Evolutionary conservation across 345 rosid species (phyloP), one percentile per base, ranked within the genome.

Genomic region (Triadica sebifera): DNA sequence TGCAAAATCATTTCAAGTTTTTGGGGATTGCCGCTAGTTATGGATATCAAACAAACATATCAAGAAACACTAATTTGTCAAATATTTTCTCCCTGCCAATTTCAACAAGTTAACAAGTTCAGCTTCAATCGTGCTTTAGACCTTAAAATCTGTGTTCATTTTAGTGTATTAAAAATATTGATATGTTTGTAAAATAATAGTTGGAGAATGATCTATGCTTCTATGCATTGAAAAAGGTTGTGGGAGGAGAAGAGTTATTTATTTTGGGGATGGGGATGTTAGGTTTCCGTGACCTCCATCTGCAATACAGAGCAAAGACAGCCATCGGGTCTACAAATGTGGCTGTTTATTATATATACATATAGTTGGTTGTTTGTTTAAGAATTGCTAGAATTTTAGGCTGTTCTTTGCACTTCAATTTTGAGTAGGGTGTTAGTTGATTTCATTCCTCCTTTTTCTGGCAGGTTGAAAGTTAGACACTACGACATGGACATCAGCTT

Each of bases 401-500:
- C 29, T 49, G 24, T 16, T 25, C 0, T 39, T 8, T 68, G 59
- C 34, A 6, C 41, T 34, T 49, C n/a, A 19, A 25, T 7, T 15
- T 62, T 53, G 34, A 34, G 10, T 17, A 2, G 51, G 45, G 6
- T 19, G 25, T 68, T 67, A 58, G 45, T 11, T 45, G 38, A 45
- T 45, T 19, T 8, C 41, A 8, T 52, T 43, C 7, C 10, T 10
- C 24, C 55, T 37, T 16, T n/a, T 1, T 65, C n/a, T 34, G 34
- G 78, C 81, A 83, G 83, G 79, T 73, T 74, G 86, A 81, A 50
- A 78, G 81, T 12, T 81, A 83, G 78, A 58, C 16, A 4, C 34
- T 29, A 29, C 34, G 1, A 29, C 34, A 29, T 29, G 34, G 34
- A 1, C 34, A 29, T 29, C 34, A 29, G 34, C 34, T 29, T 29